Evolutionary conservation across 176 grass and related monocot genomes (phyloP).

Genomic region (Carex parvula): DNA sequence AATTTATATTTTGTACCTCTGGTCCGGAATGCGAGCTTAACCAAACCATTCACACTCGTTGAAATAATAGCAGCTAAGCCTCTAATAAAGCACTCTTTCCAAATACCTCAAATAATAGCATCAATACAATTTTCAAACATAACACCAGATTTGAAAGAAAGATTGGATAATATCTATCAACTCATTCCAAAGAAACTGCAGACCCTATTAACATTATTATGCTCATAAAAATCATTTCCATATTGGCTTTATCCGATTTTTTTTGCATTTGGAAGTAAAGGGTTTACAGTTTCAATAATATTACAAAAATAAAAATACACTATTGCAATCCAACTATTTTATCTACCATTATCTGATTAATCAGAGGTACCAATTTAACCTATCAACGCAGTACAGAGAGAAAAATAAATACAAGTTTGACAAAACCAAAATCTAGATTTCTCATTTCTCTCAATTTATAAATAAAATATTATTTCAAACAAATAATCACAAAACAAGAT

Average conservation of each 20-base stretch:
- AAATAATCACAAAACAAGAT: slow-evolving; percentile 13
- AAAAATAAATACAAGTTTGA: neutral
- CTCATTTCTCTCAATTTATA: slow-evolving; percentile 1
- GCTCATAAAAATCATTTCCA: neutral
- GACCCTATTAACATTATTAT: neutral
- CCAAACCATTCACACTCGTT: too few species aligned
- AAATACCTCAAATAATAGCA: too few species aligned
- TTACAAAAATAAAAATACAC: too few species aligned
- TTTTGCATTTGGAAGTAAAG: neutral
- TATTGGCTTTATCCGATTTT: neutral
- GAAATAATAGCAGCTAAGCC: too few species aligned
- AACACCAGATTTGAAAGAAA: too few species aligned
- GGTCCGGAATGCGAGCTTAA: too few species aligned
- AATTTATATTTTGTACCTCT: too few species aligned
- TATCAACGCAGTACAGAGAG: neutral
- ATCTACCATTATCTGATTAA: neutral
- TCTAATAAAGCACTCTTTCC: too few species aligned
- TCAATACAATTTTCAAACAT: too few species aligned
- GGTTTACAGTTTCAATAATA: neutral
- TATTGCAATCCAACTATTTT: neutral
- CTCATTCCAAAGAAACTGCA: neutral
- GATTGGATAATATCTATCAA: neutral
- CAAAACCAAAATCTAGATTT: neutral
- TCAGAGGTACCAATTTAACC: neutral
- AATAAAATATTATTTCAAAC: slow-evolving; percentile 13